These are phyloP conservation scores for Alternaria angustiovoidea DNA, from an alignment of 2,329 filamentous ascomycete genomes.

Conservation along the genomic window DNA sequence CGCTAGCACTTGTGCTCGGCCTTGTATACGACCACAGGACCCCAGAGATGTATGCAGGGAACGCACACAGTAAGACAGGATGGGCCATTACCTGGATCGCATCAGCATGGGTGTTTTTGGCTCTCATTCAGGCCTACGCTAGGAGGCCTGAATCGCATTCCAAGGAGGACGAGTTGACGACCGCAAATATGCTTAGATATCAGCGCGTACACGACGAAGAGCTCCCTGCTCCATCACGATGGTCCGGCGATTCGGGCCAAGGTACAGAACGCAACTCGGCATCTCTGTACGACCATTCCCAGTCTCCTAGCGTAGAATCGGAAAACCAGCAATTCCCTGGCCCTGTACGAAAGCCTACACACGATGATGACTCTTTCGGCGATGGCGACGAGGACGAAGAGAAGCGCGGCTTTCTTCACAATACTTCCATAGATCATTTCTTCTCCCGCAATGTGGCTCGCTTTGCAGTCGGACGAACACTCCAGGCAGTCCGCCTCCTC, in stretches of 20 bases:
- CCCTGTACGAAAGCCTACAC: slow-evolving; percentile 47
- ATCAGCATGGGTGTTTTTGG: slow-evolving; percentile 73
- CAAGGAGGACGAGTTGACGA: slow-evolving; percentile 33
- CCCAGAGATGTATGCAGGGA: slow-evolving; percentile 85
- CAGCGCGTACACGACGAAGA: slow-evolving; percentile 48
- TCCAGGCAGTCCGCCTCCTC: slow-evolving; percentile 65
- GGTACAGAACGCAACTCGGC: slow-evolving; percentile 75
- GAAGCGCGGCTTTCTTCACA: slow-evolving; percentile 57
- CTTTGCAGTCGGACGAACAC: slow-evolving; percentile 62
- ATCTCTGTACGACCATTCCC: slow-evolving; percentile 70
- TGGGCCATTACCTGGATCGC: slow-evolving; percentile 82
- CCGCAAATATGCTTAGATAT: slow-evolving; percentile 50
- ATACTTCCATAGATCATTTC: slow-evolving; percentile 59
- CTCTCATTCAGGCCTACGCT: slow-evolving; percentile 69
- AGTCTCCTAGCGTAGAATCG: slow-evolving; percentile 66
- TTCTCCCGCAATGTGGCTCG: slow-evolving; percentile 64
- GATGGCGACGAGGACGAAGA: slow-evolving; percentile 57
- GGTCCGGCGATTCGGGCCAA: slow-evolving; percentile 62
- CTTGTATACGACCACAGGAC: slow-evolving; percentile 77
- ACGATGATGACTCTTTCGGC: slow-evolving; percentile 57
- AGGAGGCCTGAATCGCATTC: slow-evolving; percentile 52
- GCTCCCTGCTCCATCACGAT: slow-evolving; percentile 39
- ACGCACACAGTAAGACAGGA: slow-evolving; percentile 86
- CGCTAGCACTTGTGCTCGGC: slow-evolving; percentile 51
- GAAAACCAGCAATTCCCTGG: slow-evolving; percentile 48